These are phyloP conservation scores for Malassezia equina DNA, from an alignment of 1,284 basidiomycete genomes.

Conservation along the genomic window DNA sequence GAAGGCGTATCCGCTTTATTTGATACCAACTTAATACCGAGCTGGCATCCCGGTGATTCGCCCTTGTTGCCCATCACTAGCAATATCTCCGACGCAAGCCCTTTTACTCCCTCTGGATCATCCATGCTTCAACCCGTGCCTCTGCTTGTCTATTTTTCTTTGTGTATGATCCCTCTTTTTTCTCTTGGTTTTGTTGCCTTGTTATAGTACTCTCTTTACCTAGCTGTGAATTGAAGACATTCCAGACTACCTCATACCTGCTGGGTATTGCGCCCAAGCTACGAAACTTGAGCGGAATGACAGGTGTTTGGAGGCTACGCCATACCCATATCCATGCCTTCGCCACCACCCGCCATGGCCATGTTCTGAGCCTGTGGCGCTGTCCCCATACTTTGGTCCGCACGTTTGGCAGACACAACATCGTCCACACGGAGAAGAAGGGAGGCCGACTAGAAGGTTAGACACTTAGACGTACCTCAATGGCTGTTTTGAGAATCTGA, in stretches of 20 bases:
- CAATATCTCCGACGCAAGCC: neutral
- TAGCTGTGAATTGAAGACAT: neutral
- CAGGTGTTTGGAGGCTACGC: neutral
- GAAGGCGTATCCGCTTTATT: conserved; percentile 5
- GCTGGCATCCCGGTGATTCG: conserved; percentile 3
- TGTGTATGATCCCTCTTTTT: neutral
- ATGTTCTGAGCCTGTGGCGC: conserved; percentile 12
- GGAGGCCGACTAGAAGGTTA: conserved; percentile 86
- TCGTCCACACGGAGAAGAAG: conserved; percentile 89
- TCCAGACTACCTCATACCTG: neutral
- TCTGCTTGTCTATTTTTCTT: neutral
- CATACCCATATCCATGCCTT: conserved; percentile 8
- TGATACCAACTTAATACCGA: neutral
- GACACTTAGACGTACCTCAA: conserved; percentile 89
- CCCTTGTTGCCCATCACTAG: neutral
- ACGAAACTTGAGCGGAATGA: neutral
- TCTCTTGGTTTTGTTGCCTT: neutral
- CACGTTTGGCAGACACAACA: conserved; percentile 66
- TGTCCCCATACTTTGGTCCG: neutral
- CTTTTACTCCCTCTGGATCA: no score
- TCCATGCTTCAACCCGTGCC: no score
- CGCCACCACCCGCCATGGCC: conserved; percentile 14
- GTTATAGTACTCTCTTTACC: neutral
- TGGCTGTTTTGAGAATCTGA: conserved; percentile 92
- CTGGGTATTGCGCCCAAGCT: neutral